These are phyloP conservation scores for Taxillus chinensis DNA, from an alignment of 164 flowering plant species.

Conservation along the genomic window DNA sequence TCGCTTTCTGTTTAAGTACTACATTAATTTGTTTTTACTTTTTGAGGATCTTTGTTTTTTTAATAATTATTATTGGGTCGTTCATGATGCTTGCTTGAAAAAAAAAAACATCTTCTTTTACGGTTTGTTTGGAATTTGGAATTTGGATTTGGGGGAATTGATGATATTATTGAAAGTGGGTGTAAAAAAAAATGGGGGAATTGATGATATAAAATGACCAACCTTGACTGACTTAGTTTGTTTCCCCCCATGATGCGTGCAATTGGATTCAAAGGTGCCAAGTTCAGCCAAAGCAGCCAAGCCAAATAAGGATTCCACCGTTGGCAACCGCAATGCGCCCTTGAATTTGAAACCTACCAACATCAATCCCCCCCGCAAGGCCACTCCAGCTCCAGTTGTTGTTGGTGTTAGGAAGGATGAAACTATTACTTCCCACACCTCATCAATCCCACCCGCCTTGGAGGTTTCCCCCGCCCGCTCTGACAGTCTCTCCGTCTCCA, in stretches of 20 bases:
- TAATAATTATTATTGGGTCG: too few species aligned
- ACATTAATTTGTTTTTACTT: too few species aligned
- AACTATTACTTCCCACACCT: constrained; percentile 10
- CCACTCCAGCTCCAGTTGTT: constrained; percentile 9
- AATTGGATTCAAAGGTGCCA: constrained; percentile 24
- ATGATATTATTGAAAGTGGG: background rate
- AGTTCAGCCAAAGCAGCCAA: constrained; percentile 30
- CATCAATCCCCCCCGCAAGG: constrained; percentile 17
- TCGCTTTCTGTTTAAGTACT: too few species aligned
- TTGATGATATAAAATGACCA: too few species aligned
- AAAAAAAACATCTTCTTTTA: too few species aligned
- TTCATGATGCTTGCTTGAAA: too few species aligned
- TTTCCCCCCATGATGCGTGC: background rate
- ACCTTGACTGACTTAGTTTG: constrained; percentile 6
- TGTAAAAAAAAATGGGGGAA: too few species aligned
- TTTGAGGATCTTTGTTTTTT: too few species aligned
- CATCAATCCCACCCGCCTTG: constrained; percentile 23
- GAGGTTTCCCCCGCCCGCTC: constrained; percentile 52
- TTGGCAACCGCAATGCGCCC: constrained; percentile 14
- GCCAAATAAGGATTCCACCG: constrained; percentile 38
- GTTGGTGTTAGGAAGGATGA: constrained; percentile 18
- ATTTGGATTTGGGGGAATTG: too few species aligned
- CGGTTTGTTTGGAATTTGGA: too few species aligned
- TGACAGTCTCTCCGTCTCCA: constrained; percentile 53
- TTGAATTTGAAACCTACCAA: constrained; percentile 22